Percentiles rank a stretch among this genome's conserved stretches.
Conservation (phyloP, 2,329 filamentous ascomycete species). For the Raffaelea arxii region DNA sequence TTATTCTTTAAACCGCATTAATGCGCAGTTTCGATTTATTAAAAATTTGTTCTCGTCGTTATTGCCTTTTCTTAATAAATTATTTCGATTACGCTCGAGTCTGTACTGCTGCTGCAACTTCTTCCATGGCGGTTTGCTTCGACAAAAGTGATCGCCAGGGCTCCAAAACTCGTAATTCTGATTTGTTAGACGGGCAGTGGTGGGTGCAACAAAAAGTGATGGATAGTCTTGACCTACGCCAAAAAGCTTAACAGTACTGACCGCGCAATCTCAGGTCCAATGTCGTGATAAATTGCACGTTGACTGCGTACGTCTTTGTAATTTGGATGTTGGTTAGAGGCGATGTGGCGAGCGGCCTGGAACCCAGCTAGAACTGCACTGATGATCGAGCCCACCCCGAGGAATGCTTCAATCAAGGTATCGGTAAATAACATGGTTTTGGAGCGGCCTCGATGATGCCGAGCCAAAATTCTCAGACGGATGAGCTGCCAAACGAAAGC, state of each 20-base stretch:
- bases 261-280: constrained; percentile 5
- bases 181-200: background rate
- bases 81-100: constrained; percentile 13
- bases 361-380: constrained; percentile 11
- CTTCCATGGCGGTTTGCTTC: constrained; percentile 2
- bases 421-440: background rate
- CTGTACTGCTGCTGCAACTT: background rate
- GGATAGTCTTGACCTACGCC: background rate
- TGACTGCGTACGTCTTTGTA: background rate
- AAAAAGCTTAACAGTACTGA: constrained; percentile 4
- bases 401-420: constrained; percentile 1
- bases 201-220: background rate
- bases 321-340: constrained; percentile 5
- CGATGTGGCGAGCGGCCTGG: constrained; percentile 9
- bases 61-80: no score
- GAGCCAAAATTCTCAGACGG: constrained; percentile 1
- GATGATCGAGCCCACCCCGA: constrained; percentile 9
- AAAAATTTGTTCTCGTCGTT: no score
- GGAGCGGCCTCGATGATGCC: background rate
- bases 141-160: constrained; percentile 1
- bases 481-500: constrained; percentile 9
- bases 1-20: no score
- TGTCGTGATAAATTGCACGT: constrained; percentile 5
- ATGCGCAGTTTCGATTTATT: no score
- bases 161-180: constrained; percentile 7